Base-by-base conservation (phyloP, 2,329 filamentous ascomycete species). In the Aureobasidium sp. region DNA sequence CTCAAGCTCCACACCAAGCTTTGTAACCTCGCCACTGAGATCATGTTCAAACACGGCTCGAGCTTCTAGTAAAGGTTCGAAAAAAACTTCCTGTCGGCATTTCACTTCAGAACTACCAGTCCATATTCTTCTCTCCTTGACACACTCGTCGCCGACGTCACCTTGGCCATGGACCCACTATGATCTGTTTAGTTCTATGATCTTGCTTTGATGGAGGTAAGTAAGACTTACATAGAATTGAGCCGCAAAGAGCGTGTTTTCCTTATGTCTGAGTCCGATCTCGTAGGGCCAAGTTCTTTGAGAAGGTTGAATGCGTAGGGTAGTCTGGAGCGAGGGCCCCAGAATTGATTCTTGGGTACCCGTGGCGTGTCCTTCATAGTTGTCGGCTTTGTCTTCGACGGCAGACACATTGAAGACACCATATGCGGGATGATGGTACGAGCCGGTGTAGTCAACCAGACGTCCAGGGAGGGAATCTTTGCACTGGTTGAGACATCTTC, bases 1-100 rank as follows among this genome's bases (percentile, higher is more conserved):
- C 59, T 66, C 65, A 7, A 66, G 34, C 7, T 62, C 61, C 8
- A 41, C 12, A 17, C 46, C 46, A 3, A 48, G 15, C 15, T 48
- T 48, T 7, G 17, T 34, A 2, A 48, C 27, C 17, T 20, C 17
- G 15, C 46, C 46, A 12, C 34, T 20, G 9, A 48, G 46, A 48
- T 32, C 17, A n/a, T 29, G 15, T 5, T 48, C 46, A n/a, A 48
- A 48, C 3, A 32, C 46, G n/a, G 26, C 27, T 10, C 27, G 44
- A 29, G 26, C 27, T 34, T 29, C 15, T 7, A 29, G 8, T 15
- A 48, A 13, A 29, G 46, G 15, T 3, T 48, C 46, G 3, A 32
- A n/a, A 15, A 32, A 32, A 8, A 48, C 46, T 15, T 29, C 27
- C 12, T 48, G 15, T 9, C 27, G 17, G 12, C 46, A 48, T n/a